Conservation (phyloP, 1,139 yeast genomes). For the Lodderomyces margitis region DNA sequence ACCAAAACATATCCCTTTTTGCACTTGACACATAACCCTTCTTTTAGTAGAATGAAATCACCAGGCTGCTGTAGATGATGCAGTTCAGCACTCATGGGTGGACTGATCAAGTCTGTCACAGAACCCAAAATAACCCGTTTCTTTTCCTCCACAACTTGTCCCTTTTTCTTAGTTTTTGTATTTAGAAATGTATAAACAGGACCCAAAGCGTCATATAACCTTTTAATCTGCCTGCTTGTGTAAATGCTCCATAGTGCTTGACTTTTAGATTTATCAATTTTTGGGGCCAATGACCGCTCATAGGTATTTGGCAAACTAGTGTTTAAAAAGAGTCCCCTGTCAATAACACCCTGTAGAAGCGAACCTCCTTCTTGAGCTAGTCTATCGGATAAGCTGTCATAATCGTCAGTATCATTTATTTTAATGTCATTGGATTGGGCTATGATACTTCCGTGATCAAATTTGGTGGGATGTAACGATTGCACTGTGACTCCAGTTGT, state of each 20-base stretch:
- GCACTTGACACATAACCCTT: constrained; percentile 40
- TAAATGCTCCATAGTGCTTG: constrained; percentile 46
- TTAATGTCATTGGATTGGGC: constrained; percentile 50
- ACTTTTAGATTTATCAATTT: constrained; percentile 41
- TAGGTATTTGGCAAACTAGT: constrained; percentile 9
- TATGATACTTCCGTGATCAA: constrained; percentile 76
- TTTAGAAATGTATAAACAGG: constrained; percentile 49
- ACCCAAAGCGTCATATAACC: constrained; percentile 58
- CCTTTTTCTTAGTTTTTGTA: constrained; percentile 29
- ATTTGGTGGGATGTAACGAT: constrained; percentile 81
- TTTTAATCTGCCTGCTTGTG: constrained; percentile 38
- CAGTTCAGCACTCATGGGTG: neutral
- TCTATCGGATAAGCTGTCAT: constrained; percentile 38
- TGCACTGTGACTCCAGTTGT: constrained; percentile 86
- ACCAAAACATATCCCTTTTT: constrained; percentile 40
- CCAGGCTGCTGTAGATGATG: constrained; percentile 32
- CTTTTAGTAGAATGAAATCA: constrained; percentile 29
- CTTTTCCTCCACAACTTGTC: constrained; percentile 22
- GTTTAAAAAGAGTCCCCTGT: constrained; percentile 21
- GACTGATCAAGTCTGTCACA: constrained; percentile 16
- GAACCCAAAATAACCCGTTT: constrained; percentile 51
- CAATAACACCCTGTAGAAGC: constrained; percentile 48
- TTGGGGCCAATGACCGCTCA: constrained; percentile 56
- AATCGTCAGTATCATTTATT: constrained; percentile 41
- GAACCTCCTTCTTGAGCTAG: constrained; percentile 62